Percentiles rank a stretch among this genome's conserved stretches.
Conservation (phyloP, 495 filamentous ascomycete genomes). For the Aspergillus haitiensis region DNA sequence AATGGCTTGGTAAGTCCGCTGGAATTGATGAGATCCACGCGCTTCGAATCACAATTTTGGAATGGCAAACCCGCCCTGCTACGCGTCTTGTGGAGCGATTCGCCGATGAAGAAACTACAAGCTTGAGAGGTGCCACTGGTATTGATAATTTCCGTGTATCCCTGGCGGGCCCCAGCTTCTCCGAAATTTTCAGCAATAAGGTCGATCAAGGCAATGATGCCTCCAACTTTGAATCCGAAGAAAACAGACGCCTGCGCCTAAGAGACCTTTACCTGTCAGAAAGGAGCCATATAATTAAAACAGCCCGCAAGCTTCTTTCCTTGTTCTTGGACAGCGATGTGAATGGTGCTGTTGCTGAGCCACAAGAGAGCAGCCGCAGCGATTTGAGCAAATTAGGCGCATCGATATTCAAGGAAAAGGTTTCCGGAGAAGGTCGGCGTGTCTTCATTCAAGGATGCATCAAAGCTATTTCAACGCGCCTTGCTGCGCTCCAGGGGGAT, state of each 20-base stretch:
- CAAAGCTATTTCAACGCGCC: conserved; percentile 42
- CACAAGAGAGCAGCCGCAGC: conserved; percentile 19
- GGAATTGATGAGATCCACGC: conserved; percentile 80
- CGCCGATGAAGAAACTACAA: conserved; percentile 66
- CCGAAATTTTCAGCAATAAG: conserved; percentile 37
- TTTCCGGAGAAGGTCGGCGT: conserved; percentile 28
- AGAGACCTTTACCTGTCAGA: conserved; percentile 70
- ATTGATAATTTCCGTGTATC: conserved; percentile 55
- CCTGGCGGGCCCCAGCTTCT: conserved; percentile 44
- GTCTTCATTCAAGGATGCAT: conserved; percentile 43
- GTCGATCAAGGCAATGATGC: conserved; percentile 42
- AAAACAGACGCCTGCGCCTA: conserved; percentile 60
- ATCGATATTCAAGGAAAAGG: conserved; percentile 34
- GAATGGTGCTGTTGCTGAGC: conserved; percentile 12
- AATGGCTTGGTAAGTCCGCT: conserved; percentile 77
- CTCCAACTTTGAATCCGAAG: conserved; percentile 58
- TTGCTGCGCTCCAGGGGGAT: conserved; percentile 47
- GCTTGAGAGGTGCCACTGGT: conserved; percentile 65
- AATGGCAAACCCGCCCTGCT: conserved; percentile 75
- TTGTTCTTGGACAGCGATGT: conserved; percentile 32
- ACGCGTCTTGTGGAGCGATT: conserved; percentile 64
- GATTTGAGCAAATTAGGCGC: conserved; percentile 32
- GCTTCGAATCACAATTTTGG: conserved; percentile 74
- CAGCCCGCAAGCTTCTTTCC: conserved; percentile 44
- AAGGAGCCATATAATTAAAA: conserved; percentile 49